A percentile compares a stretch with the other conserved stretches of the same genome.
Conservation (phyloP, 169 alveolate species). For the Plasmodium coatneyi region DNA sequence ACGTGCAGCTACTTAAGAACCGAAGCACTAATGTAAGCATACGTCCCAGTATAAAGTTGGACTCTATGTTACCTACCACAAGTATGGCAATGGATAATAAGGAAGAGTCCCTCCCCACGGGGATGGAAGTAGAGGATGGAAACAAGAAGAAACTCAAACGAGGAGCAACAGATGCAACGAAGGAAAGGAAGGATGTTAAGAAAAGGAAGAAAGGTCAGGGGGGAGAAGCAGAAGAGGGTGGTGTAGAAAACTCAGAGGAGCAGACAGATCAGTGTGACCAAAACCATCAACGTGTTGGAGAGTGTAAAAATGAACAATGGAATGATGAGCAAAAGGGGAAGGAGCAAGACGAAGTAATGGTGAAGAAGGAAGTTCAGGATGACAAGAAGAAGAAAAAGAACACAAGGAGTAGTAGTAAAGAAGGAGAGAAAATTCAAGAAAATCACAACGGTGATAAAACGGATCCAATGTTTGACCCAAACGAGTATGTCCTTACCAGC, state of each 20-base stretch:
- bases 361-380: background rate
- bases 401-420: background rate
- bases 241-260: background rate
- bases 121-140: background rate
- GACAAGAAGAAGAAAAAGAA: background rate
- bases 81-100: background rate
- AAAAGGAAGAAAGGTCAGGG: background rate
- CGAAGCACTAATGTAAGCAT: background rate
- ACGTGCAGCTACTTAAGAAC: background rate
- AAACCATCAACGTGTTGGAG: background rate
- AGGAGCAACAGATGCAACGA: background rate
- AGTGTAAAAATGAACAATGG: background rate
- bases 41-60: background rate
- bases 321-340: background rate
- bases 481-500: slow-evolving; percentile 46
- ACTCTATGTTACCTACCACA: background rate
- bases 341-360: background rate
- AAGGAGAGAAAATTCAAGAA: background rate
- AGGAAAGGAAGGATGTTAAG: background rate
- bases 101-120: background rate
- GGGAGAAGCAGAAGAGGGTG: background rate
- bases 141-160: background rate
- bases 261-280: background rate
- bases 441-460: background rate
- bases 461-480: background rate